Evolutionary conservation across 768 basidiomycete species (phyloP), one percentile per base, ranked within the genome.

Genomic region (Rhodosporidiobolus sp.): DNA sequence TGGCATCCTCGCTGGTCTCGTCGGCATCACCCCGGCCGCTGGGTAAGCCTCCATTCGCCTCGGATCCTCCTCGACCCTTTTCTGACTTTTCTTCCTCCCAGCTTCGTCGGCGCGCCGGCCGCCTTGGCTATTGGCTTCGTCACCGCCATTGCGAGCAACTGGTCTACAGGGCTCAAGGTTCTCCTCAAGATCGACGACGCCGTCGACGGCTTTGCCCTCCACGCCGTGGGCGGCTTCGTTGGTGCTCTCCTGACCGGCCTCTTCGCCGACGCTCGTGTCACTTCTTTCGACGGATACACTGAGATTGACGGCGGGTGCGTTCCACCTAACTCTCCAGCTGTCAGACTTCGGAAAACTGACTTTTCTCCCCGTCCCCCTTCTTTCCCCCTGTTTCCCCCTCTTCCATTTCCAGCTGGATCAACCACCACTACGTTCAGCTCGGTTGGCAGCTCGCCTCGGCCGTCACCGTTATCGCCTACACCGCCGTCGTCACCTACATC

Each of bases 201-300:
- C 0, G 88, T 96, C 61, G 94, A 97, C 84, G 86, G 94, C 56
- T 94, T 92, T 80, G 92, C 93, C 26, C 88, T 91, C 77, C 94
- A 96, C 83, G 94, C 89, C 49, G 82, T 94, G 52, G 92, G 91
- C 12, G 91, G 92, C 34, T 86, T 91, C 52, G 81, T 90, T 73
- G 82, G 82, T 17, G 70, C 72, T 24, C 79, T 91, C 59, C 74
- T 85, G 75, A 92, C 90, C 67, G 91, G 82, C 24, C 84, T 94
- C 77, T 92, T 94, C 77, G 92, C 88, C 24, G 86, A 88, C 30
- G 81, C 82, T 10, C 82, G 82, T 12, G 84, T 93, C 61, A 87
- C 88, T 32, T 83, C 83, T 22, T 83, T 90, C 70, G 91, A 94
- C 77, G 90, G 86, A 32, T 84, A 89, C 54, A 89, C 83, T n/a